Evolutionary conservation across 2,329 filamentous ascomycete species (phyloP), one percentile per base, ranked within the genome.

Genomic region (Ophiostoma sp.): DNA sequence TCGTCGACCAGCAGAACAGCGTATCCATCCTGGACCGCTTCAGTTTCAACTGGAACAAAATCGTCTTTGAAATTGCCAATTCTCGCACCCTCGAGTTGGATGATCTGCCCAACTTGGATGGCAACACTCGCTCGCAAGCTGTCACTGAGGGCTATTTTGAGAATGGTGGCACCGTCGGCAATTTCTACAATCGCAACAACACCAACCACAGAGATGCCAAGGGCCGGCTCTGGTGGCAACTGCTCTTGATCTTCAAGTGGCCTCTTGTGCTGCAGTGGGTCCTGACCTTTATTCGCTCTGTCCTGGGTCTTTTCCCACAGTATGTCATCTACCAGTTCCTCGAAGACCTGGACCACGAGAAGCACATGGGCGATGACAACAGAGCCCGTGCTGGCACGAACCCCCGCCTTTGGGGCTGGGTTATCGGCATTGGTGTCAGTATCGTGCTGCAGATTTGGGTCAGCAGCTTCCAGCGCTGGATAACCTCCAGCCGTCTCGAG

Each of bases 1-100:
- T 79, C 1, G 78, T 79, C n/a, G 78, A 79, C 70, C 78, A 79
- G 71, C 78, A 79, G 68, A 72, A 77, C 44, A 77, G 78, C 3
- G 74, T 76, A 1, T 79, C 78, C 2, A 69, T 78, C 15, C 69
- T 79, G 1, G 68, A 73, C 4, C 73, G 74, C 15, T 72, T 78
- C 27, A 74, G 75, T 3, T 79, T 77, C 68, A 75, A 76, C 15
- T 79, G 77, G 77, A 79, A 79, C 69, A 73, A 72, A 20, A 66
- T 74, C 11, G 74, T 79, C 1, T 79, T 79, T 54, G 71, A 73
- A 15, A 73, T 77, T 52, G 73, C 77, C 5, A 76, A 74, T 62
- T 71, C 77, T 66, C 74, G 77, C 4, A 75, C 76, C 70, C 75
- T 79, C 64, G 74, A 77, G 60, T 73, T 77, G 17, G 73, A 73